Conservation (phyloP, 345 rosid genomes). For the Jatropha curcas region DNA sequence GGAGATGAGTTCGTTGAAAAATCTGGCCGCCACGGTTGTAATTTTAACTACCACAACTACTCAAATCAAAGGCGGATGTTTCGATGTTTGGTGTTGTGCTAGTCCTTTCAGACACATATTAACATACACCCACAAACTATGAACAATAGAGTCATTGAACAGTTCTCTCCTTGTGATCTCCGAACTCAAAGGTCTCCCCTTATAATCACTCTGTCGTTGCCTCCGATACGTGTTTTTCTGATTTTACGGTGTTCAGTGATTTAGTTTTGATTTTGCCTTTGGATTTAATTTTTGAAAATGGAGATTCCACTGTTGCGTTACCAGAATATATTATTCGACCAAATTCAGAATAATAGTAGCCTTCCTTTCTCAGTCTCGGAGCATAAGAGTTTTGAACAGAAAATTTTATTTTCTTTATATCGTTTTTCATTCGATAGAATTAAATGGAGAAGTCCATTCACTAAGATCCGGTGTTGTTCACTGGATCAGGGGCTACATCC, state of each 20-base stretch:
- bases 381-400: conserved; percentile 26
- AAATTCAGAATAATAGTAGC: conserved; percentile 30
- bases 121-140: too few species aligned
- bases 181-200: conserved; percentile 8
- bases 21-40: conserved; percentile 4
- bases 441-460: conserved; percentile 45
- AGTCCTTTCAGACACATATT: not conserved
- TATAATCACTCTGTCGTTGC: not conserved
- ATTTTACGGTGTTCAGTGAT: not conserved
- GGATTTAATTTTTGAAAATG: conserved; percentile 31
- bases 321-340: conserved; percentile 47
- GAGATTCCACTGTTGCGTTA: conserved; percentile 53
- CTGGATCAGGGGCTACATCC: conserved; percentile 54
- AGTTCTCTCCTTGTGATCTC: conserved; percentile 9
- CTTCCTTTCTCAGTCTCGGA: conserved; percentile 28
- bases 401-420: conserved; percentile 40
- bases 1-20: not conserved
- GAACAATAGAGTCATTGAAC: too few species aligned
- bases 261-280: too few species aligned
- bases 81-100: conserved; percentile 39
- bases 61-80: conserved; percentile 43
- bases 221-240: conserved; percentile 17
- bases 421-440: conserved; percentile 36
- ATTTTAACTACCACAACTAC: conserved; percentile 29
- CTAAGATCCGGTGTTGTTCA: conserved; percentile 46